A percentile compares a stretch with the other conserved stretches of the same genome.
Conservation (phyloP, 2,329 filamentous ascomycete species). For the Alternaria arborescens region DNA sequence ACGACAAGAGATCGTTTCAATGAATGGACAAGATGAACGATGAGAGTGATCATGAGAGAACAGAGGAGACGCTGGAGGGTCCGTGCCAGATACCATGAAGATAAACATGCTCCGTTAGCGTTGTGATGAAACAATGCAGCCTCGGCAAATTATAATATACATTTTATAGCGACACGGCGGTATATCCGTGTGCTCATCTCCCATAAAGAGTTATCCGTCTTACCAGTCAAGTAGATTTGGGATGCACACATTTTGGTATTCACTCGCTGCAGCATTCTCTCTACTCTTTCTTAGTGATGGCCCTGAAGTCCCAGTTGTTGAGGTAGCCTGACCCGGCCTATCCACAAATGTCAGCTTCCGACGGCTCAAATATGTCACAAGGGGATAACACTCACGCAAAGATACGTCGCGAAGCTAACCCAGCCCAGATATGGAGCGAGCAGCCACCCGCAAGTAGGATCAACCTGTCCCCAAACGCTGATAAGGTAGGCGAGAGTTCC, state of each 20-base stretch:
- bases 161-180: neutral
- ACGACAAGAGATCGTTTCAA: neutral
- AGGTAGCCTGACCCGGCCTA: slow-evolving; percentile 50
- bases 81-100: neutral
- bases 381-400: slow-evolving; percentile 63
- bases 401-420: slow-evolving; percentile 87
- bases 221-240: neutral
- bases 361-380: neutral
- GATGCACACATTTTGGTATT: neutral
- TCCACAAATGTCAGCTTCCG: slow-evolving; percentile 19
- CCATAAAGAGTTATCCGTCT: neutral
- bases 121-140: neutral
- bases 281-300: slow-evolving; percentile 36
- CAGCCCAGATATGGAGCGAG: slow-evolving; percentile 85
- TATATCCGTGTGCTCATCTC: neutral
- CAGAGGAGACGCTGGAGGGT: neutral
- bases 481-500: slow-evolving; percentile 74
- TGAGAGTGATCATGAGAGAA: neutral
- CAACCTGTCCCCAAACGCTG: slow-evolving; percentile 78
- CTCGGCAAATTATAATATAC: neutral
- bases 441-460: slow-evolving; percentile 75
- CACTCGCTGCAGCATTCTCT: neutral
- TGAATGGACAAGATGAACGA: neutral
- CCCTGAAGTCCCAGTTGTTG: slow-evolving; percentile 53
- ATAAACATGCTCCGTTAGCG: neutral